Percentiles rank a stretch among this genome's conserved stretches.
These are phyloP conservation scores for Claviceps quebecensis DNA, from an alignment of 2,329 filamentous ascomycete species.

Conservation along the genomic window DNA sequence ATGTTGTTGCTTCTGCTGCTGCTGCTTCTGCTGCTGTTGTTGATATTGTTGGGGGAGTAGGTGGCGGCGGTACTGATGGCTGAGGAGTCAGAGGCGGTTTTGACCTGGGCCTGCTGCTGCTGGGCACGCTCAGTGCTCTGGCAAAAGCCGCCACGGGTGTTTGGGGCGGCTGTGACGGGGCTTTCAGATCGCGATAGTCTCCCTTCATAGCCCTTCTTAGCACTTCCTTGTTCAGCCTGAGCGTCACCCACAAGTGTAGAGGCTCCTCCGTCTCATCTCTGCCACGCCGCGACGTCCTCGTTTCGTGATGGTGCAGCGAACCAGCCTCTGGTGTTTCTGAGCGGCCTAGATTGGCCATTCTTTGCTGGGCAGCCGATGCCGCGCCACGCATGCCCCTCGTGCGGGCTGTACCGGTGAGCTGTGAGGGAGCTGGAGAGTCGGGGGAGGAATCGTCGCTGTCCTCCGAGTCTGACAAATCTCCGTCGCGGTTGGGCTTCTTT, in stretches of 20 bases:
- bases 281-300: conserved; percentile 48
- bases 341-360: conserved; percentile 68
- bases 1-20: no score
- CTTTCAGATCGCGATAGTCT: conserved; percentile 26
- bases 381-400: conserved; percentile 83
- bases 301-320: conserved; percentile 52
- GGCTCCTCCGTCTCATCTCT: conserved; percentile 73
- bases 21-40: no score
- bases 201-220: conserved; percentile 52
- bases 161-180: conserved; percentile 20
- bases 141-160: conserved; percentile 18
- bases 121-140: conserved; percentile 18
- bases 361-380: conserved; percentile 71
- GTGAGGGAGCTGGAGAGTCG: conserved; percentile 70
- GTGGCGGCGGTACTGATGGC: background rate
- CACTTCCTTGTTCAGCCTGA: conserved; percentile 60
- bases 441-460: conserved; percentile 79
- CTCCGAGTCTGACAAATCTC: conserved; percentile 73
- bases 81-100: conserved; percentile 24
- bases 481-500: conserved; percentile 42
- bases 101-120: conserved; percentile 15
- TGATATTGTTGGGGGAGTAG: no score
- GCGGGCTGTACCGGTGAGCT: conserved; percentile 64
- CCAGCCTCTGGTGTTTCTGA: conserved; percentile 79
- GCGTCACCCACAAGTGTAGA: conserved; percentile 54